Conservation (phyloP, 352 stramenopile genomes). For the Thraustochytrium sp. region DNA sequence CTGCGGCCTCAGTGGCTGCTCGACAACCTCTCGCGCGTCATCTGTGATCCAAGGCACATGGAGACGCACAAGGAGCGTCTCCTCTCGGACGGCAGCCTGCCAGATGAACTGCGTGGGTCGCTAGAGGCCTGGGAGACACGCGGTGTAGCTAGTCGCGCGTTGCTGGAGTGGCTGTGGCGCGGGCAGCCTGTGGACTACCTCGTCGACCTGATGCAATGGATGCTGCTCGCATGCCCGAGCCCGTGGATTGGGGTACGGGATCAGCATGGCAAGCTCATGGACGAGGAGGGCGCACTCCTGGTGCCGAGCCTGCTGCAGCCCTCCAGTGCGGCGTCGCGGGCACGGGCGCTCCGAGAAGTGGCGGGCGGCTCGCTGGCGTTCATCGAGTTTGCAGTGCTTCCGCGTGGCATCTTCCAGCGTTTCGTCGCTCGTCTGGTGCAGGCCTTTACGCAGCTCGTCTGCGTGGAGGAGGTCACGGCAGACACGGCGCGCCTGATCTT, state of each 20-base stretch:
- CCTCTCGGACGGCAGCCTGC: background rate
- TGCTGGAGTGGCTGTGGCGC: constrained; percentile 30
- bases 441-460: no score
- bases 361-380: background rate
- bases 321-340: background rate
- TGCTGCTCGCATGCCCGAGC: background rate
- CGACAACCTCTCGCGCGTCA: constrained; percentile 23
- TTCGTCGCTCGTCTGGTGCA: no score
- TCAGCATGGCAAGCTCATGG: background rate
- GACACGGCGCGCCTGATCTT: no score
- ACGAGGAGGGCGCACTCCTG: background rate
- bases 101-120: background rate
- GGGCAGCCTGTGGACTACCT: background rate
- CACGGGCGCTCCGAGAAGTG: background rate
- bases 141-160: background rate
- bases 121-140: background rate
- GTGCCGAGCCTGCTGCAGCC: background rate
- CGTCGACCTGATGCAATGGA: background rate
- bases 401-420: background rate
- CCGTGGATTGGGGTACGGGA: background rate
- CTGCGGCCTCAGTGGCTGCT: constrained; percentile 15
- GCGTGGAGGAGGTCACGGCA: no score
- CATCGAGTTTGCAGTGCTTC: background rate
- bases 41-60: background rate
- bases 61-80: background rate